Base-by-base conservation (phyloP, 1,284 basidiomycete species). In the Ganoderma resinaceum region DNA sequence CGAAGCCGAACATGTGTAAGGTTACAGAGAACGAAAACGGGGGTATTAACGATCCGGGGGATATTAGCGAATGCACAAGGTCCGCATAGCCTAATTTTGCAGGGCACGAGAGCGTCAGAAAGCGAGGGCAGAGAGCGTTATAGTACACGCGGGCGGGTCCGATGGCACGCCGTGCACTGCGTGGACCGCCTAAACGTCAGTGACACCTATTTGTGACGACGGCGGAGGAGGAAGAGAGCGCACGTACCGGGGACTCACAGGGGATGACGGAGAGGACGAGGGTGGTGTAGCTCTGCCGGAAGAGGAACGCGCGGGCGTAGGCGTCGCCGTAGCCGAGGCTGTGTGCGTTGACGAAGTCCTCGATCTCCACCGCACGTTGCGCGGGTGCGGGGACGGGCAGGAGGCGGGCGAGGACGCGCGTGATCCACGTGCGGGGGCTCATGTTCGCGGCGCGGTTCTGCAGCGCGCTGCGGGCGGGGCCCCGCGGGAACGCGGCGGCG, bases 391-490 rank as follows among this genome's bases (percentile, higher is more conserved):
- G 59, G 18, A 61, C 37, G 35, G 52, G 40, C 11, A 73, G 60
- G 37, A 75, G 61, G 20, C 68, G 62, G 42, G 61, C 53, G 12
- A 75, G 63, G 49, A 75, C 67, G 61, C 53, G 65, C 35, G 67
- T 70, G 37, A 74, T 55, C 74, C 74, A 75, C 61, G 74, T 72
- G 58, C 74, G 70, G 46, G 71, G 72, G 58, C 68, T 72, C 55
- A 75, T 68, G 55, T 68, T 66, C 42, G 69, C 61, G 29, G 65
- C 62, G 33, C 74, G 70, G 66, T 74, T 75, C 65, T 70, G 67
- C 29, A 69, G 68, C 29, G 70, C 72, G 37, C 70, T 73, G 20
- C 63, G 46, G 55, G 67, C 66, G 42, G 65, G 65, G 12, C 55
- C 60, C 8, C 35, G n/a, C 49, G 73, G 64, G 64, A 75, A 74